A percentile compares a stretch with the other conserved stretches of the same genome.
Evolutionary conservation across 768 basidiomycete genomes (phyloP).

Genomic region (Trametes cubensis): DNA sequence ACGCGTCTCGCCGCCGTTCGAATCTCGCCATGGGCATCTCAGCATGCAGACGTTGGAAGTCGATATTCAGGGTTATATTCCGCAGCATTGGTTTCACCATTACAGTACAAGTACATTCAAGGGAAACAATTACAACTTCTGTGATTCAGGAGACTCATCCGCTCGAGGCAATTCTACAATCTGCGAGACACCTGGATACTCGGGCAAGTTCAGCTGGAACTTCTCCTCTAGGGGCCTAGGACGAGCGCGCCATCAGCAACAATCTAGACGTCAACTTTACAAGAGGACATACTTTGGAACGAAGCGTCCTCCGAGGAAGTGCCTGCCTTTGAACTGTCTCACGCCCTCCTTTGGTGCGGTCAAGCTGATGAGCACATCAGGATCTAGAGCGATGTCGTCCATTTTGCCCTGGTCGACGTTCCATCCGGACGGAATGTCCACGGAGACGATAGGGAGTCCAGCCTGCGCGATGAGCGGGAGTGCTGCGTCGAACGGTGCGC

Average conservation of each 20-base stretch:
- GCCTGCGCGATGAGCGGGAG: slow-evolving; percentile 67
- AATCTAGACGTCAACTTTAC: background rate
- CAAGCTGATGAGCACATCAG: slow-evolving; percentile 83
- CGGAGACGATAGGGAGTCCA: slow-evolving; percentile 81
- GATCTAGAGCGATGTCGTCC: slow-evolving; percentile 59
- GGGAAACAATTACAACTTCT: slow-evolving; percentile 5
- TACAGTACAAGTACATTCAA: background rate
- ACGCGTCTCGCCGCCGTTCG: background rate
- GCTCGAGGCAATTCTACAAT: slow-evolving; percentile 70
- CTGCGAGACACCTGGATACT: slow-evolving; percentile 78
- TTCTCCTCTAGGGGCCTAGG: slow-evolving; percentile 70
- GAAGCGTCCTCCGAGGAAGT: slow-evolving; percentile 95
- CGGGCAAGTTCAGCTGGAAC: slow-evolving; percentile 77
- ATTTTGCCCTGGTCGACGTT: slow-evolving; percentile 80
- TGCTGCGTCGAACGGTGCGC: slow-evolving; percentile 82
- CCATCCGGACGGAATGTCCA: slow-evolving; percentile 98
- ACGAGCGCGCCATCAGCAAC: slow-evolving; percentile 11
- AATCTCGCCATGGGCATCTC: background rate
- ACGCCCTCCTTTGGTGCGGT: slow-evolving; percentile 96
- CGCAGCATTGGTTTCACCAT: background rate
- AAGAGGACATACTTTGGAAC: slow-evolving; percentile 69
- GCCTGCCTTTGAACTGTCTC: slow-evolving; percentile 71
- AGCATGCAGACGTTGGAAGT: background rate
- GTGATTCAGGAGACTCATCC: slow-evolving; percentile 4
- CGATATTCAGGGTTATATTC: background rate